These are phyloP conservation scores for Thelonectria blattea DNA, from an alignment of 2,329 filamentous ascomycete genomes.

Conservation along the genomic window DNA sequence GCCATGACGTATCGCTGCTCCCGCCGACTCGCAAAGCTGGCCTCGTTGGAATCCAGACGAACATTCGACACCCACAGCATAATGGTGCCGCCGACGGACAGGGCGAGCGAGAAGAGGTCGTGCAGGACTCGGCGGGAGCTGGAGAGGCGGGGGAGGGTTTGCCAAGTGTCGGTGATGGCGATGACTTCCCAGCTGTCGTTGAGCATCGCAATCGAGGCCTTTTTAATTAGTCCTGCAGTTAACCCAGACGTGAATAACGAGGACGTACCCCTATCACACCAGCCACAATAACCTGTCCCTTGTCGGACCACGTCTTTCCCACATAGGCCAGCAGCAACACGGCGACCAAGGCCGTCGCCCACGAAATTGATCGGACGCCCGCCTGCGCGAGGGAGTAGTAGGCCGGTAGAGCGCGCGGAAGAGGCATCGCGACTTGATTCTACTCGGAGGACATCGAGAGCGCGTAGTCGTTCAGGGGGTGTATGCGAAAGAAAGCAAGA, in stretches of 20 bases:
- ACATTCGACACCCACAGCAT: slow-evolving; percentile 43
- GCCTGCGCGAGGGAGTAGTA: slow-evolving; percentile 34
- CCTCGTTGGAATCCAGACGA: slow-evolving; percentile 19
- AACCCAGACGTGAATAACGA: background rate
- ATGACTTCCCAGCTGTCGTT: slow-evolving; percentile 48
- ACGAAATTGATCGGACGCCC: slow-evolving; percentile 38
- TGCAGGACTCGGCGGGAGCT: slow-evolving; percentile 40
- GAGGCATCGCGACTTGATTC: slow-evolving; percentile 26
- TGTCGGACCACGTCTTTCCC: slow-evolving; percentile 41
- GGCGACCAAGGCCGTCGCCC: slow-evolving; percentile 41
- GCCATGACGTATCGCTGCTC: slow-evolving; percentile 31
- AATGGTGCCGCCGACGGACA: slow-evolving; percentile 44
- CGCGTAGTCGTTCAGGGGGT: background rate
- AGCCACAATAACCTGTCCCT: slow-evolving; percentile 39
- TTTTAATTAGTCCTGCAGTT: background rate
- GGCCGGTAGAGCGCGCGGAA: slow-evolving; percentile 21
- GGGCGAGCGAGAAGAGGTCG: slow-evolving; percentile 43
- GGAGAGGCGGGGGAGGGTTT: slow-evolving; percentile 36
- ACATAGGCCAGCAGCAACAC: slow-evolving; percentile 43
- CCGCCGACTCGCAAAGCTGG: slow-evolving; percentile 18
- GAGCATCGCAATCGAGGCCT: slow-evolving; percentile 42
- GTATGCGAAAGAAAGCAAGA: background rate
- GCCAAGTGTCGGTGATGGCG: slow-evolving; percentile 37
- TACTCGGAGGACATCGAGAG: slow-evolving; percentile 14
- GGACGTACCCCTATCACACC: slow-evolving; percentile 43